Evolutionary conservation across 208 protist genomes (phyloP).

Genomic region (Leishmania major): DNA sequence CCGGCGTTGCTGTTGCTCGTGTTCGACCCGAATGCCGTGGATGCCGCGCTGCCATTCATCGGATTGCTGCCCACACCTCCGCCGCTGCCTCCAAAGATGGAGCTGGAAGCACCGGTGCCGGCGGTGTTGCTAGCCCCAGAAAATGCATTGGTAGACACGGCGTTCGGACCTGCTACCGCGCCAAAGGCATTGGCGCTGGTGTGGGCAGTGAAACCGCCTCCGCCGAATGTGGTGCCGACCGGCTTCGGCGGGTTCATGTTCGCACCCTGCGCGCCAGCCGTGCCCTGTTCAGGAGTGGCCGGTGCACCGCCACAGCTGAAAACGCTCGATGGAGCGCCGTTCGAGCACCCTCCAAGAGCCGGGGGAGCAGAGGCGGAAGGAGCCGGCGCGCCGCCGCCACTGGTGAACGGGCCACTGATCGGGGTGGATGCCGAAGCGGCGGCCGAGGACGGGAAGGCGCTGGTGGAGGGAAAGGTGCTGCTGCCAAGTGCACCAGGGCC

Average conservation of each 20-base stretch:
- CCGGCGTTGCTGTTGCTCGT: neutral
- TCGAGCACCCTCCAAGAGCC: neutral
- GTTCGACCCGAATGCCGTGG: neutral
- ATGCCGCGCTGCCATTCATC: neutral
- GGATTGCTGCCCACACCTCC: neutral
- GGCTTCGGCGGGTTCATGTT: neutral
- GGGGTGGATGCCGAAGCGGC: neutral
- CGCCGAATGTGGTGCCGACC: neutral
- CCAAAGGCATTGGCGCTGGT: neutral
- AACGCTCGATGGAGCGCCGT: neutral
- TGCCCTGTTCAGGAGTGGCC: neutral
- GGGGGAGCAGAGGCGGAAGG: neutral
- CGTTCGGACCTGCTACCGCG: neutral
- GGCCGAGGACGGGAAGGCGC: neutral
- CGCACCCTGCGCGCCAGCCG: neutral
- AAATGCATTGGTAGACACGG: slow-evolving; percentile 1
- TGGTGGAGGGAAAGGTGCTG: neutral
- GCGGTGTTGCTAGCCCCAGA: neutral
- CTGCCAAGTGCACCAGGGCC: neutral
- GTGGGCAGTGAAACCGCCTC: neutral
- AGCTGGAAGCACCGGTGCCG: neutral
- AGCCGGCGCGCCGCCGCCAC: neutral
- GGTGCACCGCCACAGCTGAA: slow-evolving; percentile 4
- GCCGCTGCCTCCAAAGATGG: neutral
- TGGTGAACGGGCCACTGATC: neutral